These are phyloP conservation scores for Apiotrichum siamense DNA, from an alignment of 1,284 basidiomycete genomes.

Conservation along the genomic window DNA sequence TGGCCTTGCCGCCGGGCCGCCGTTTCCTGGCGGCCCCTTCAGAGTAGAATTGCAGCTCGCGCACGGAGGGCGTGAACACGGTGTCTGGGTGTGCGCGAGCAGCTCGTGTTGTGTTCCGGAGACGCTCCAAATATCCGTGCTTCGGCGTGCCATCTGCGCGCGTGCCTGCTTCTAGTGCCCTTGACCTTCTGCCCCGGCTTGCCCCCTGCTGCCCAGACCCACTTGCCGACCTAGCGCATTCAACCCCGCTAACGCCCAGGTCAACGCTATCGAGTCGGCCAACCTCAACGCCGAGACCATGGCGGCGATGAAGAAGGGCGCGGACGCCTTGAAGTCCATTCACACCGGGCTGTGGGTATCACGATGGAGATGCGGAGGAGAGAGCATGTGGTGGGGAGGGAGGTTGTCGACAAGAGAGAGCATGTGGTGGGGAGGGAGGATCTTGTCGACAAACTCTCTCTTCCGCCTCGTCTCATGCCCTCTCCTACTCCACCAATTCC, in stretches of 20 bases:
- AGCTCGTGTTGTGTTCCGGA: too few relatives aligned
- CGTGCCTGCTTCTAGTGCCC: too few relatives aligned
- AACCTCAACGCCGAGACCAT: conserved; percentile 99
- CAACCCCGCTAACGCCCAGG: conserved; percentile 35
- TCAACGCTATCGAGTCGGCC: conserved; percentile 94
- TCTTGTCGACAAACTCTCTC: too few relatives aligned
- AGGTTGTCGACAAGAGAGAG: not conserved
- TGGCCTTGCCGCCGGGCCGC: too few relatives aligned
- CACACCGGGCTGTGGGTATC: conserved; percentile 78
- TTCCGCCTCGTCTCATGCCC: not conserved
- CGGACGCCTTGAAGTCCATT: conserved; percentile 83
- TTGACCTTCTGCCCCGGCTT: not conserved
- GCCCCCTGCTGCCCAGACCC: not conserved
- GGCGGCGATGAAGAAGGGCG: conserved; percentile 94
- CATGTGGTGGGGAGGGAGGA: too few relatives aligned
- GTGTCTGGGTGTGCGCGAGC: too few relatives aligned
- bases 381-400: not conserved
- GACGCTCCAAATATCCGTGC: too few relatives aligned
- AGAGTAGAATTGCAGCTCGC: too few relatives aligned
- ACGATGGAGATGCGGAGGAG: not conserved
- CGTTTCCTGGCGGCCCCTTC: too few relatives aligned
- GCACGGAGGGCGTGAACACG: too few relatives aligned
- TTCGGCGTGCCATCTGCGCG: too few relatives aligned
- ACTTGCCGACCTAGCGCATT: too few relatives aligned
- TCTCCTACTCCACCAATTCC: not conserved